Evolutionary conservation across 2,329 filamentous ascomycete genomes (phyloP).

Genomic region (Periconia digitata): DNA sequence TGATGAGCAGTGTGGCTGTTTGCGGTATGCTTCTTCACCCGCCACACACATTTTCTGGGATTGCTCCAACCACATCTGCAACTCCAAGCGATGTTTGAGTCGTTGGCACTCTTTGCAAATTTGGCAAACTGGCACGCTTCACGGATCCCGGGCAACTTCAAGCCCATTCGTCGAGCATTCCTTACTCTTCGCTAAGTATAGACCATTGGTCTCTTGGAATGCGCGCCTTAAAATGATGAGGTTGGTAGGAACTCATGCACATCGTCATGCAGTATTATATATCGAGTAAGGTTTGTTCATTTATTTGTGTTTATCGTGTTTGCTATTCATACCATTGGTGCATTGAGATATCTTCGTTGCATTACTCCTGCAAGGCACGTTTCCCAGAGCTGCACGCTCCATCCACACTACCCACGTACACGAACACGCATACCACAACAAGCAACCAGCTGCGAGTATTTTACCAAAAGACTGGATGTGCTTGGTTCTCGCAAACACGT

Average conservation of each 20-base stretch:
- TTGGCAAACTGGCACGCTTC: conserved; percentile 20
- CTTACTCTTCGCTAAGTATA: conserved; percentile 37
- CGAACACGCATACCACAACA: conserved; percentile 12
- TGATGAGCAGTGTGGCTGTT: conserved; percentile 24
- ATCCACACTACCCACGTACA: conserved; percentile 12
- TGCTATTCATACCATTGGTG: conserved; percentile 35
- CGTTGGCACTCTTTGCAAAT: conserved; percentile 23
- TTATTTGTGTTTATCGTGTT: conserved; percentile 35
- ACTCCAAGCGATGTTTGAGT: conserved; percentile 17
- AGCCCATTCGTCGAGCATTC: conserved; percentile 39
- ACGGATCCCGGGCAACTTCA: conserved; percentile 3
- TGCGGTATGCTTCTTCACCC: conserved; percentile 27
- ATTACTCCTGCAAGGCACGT: conserved; percentile 28
- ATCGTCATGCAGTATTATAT: conserved; percentile 33
- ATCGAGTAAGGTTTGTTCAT: conserved; percentile 36
- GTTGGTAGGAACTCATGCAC: conserved; percentile 34
- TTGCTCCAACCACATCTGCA: conserved; percentile 27
- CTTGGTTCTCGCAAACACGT: conserved; percentile 15
- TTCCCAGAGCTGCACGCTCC: conserved; percentile 16
- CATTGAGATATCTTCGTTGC: conserved; percentile 25
- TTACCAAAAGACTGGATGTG: conserved; percentile 24
- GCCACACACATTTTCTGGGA: conserved; percentile 15
- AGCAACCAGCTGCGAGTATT: conserved; percentile 7
- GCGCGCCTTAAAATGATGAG: conserved; percentile 29
- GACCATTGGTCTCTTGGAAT: conserved; percentile 32